Evolutionary conservation across 208 protist species (phyloP), one percentile per base, ranked within the genome.

Genomic region (Wallacemonas rigidus): DNA sequence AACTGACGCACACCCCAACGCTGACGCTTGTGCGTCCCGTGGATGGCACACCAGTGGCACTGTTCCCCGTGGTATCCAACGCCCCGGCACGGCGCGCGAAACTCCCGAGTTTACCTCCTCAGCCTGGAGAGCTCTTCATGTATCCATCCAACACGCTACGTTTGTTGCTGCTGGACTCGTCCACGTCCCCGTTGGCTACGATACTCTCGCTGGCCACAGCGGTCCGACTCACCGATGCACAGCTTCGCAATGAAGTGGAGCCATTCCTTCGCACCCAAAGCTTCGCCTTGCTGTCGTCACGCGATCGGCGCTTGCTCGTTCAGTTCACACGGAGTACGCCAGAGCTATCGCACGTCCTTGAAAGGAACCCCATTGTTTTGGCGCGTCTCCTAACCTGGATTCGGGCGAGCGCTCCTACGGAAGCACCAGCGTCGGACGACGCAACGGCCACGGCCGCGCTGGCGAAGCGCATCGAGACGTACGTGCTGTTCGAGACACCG

Each of bases 61-160:
- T 65, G 41, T 3, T 65, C n/a, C 50, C 60, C 7, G 7, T 41
- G 11, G 7, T 53, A n/a, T 6, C 3, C 12, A 36, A 17, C 17
- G 40, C 43, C 14, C 3, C 12, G 4, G 7, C 9, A 12, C 36
- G 60, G 38, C 60, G 60, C 3, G 60, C 11, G 7, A 56, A 71
- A 53, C 71, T 91, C 12, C 89, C 89, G 9, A 53, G 55, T 2
- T 61, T 94, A 53, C 80, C 75, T 11, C 12, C 87, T 38, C 86
- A 90, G 55, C 36, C 67, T 14, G 89, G 89, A 14, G 89, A 94
- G 56, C 3, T 86, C 40, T 67, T 77, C 1, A 67, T 80, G 6
- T 63, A 69, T 43, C 51, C 74, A 3, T 5, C 55, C n/a, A 57
- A 4, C 7, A 50, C 4, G 39, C 41, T 15, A 5, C 8, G 6